phyloP scores from a whole-genome alignment of 495 filamentous ascomycete species.

The Podospora bellae-mahoneyi region DNA sequence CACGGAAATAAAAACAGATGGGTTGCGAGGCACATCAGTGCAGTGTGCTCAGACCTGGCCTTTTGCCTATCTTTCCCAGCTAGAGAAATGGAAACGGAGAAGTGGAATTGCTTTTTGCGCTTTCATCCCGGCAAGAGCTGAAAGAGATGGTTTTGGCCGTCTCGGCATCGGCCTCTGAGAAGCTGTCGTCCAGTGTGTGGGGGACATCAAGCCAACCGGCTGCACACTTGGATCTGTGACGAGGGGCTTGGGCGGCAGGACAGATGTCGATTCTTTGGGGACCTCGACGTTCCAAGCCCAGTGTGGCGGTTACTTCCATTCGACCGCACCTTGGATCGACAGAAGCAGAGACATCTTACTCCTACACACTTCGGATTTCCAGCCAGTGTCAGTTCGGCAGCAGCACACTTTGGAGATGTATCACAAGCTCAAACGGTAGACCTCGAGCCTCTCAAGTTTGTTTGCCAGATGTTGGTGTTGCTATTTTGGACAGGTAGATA shows the following conservation, averaged over 20 bases:
- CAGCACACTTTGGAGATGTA: neutral
- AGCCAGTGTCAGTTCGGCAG: no score
- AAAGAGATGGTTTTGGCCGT: neutral
- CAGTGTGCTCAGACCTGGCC: neutral
- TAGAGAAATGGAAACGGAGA: neutral
- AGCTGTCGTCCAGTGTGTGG: neutral
- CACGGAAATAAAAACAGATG: neutral
- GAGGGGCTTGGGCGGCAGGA: neutral
- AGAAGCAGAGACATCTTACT: neutral
- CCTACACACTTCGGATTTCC: neutral
- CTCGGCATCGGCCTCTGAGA: neutral
- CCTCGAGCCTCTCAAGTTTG: neutral
- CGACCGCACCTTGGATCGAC: neutral
- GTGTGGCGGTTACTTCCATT: neutral
- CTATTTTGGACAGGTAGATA: neutral
- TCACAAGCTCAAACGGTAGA: neutral
- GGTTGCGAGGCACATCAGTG: neutral
- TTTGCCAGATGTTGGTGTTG: neutral
- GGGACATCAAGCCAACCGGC: neutral
- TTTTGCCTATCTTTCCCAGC: neutral
- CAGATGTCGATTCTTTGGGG: neutral
- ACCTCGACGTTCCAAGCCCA: neutral
- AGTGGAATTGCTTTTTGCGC: neutral
- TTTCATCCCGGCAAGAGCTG: neutral
- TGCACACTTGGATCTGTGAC: neutral